These are phyloP conservation scores for Davidsoniella neocaledoniae DNA, from an alignment of 2,329 filamentous ascomycete genomes.

Conservation along the genomic window DNA sequence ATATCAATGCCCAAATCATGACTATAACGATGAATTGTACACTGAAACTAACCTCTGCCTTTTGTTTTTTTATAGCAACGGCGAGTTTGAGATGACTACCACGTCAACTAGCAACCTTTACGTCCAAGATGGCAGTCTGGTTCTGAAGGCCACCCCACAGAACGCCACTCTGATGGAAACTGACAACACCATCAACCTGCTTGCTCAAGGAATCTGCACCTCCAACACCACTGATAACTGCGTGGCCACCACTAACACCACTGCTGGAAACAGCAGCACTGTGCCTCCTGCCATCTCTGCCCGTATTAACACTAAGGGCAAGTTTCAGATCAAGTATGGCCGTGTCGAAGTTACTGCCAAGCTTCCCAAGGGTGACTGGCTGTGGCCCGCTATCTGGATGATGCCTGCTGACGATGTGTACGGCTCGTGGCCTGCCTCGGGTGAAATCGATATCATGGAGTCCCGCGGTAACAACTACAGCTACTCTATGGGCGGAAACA, in stretches of 20 bases:
- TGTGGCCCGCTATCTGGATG: slow-evolving; percentile 91
- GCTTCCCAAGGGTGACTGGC: slow-evolving; percentile 64
- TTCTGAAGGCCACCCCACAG: slow-evolving; percentile 65
- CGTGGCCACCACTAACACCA: slow-evolving; percentile 55
- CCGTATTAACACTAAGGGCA: slow-evolving; percentile 57
- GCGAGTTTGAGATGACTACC: slow-evolving; percentile 67
- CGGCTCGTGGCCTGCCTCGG: slow-evolving; percentile 60
- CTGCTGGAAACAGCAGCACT: slow-evolving; percentile 51
- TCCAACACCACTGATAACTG: slow-evolving; percentile 40
- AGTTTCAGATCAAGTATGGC: slow-evolving; percentile 60
- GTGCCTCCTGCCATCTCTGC: slow-evolving; percentile 64
- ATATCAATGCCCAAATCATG: neutral
- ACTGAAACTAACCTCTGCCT: neutral
- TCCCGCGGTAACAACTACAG: slow-evolving; percentile 68
- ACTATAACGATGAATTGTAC: slow-evolving; percentile 8
- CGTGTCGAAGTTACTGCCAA: slow-evolving; percentile 66
- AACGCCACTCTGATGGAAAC: slow-evolving; percentile 47
- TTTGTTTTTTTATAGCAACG: slow-evolving; percentile 37
- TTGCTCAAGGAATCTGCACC: slow-evolving; percentile 49
- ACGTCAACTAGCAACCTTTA: slow-evolving; percentile 56
- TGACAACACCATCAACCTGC: slow-evolving; percentile 52
- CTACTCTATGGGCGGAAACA: slow-evolving; percentile 61
- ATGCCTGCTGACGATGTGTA: slow-evolving; percentile 57
- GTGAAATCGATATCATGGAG: slow-evolving; percentile 73
- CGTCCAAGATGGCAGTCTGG: slow-evolving; percentile 48